Evolutionary conservation across 306 rosid species (phyloP), one percentile per base, ranked within the genome.

Genomic region (Ormosia emarginata): DNA sequence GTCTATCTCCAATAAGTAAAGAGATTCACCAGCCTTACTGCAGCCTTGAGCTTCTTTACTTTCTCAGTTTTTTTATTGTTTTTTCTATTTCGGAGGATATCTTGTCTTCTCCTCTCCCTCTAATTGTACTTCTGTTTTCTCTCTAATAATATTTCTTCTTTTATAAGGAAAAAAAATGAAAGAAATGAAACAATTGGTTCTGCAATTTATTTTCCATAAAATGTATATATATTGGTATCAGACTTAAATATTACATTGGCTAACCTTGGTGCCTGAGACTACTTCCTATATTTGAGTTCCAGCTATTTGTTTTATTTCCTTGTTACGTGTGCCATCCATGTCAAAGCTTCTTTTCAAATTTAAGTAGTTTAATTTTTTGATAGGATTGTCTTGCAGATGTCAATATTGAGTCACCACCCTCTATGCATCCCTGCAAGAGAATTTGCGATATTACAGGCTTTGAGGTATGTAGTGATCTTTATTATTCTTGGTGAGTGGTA

Each of bases 391-490:
- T 57, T 88, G 87, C 88, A 95, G 97, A 95, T 86, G 91, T 88
- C 46, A 93, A 91, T 75, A 91, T 95, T 70, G 97, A 93, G 87
- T 87, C 97, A 17, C 97, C 95, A 0, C 98, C 98, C 4, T 90
- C 98, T 41, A 88, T 91, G 91, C 98, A 91, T 83, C 98, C 98
- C 8, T 90, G 95, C 95, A 91, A 89, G 87, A 91, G 79, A 89
- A 95, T 95, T 65, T 95, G 97, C 3, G 97, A 95, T 82, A 78
- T 93, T 77, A 94, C 98, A 11, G 97, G 97, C 86, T 91, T 76
- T 79, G 97, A 93, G 97, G 98, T 94, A 83, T 73, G 81, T 13
- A 24, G 74, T 76, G 57, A 8, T 74, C 41, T 67, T 85, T 55
- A 55, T 57, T 70, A 32, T 73, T 39, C 67, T 62, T 67, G 33